A percentile compares a stretch with the other conserved stretches of the same genome.
Evolutionary conservation across 805 yeast genomes (phyloP).

Genomic region (Spathaspora sp.): DNA sequence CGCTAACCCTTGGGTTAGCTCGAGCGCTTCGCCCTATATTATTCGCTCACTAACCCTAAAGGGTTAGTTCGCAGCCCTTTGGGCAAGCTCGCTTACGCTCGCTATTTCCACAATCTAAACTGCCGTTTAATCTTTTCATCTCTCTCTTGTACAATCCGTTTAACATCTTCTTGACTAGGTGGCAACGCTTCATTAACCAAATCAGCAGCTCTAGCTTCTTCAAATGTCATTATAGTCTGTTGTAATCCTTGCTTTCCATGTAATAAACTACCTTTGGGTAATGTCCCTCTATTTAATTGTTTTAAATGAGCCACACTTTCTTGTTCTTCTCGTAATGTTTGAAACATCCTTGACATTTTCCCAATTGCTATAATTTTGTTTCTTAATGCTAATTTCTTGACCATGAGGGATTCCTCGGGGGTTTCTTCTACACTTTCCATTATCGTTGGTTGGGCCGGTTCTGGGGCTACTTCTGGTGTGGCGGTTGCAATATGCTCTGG

Average conservation of each 20-base stretch:
- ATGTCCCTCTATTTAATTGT: constrained; percentile 63
- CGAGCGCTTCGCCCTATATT: too few species aligned
- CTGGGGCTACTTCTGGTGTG: constrained; percentile 9
- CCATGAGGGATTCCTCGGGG: constrained; percentile 27
- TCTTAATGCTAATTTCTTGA: constrained; percentile 52
- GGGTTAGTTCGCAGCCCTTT: too few species aligned
- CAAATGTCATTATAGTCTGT: constrained; percentile 65
- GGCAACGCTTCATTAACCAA: constrained; percentile 84
- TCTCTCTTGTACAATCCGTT: constrained; percentile 42
- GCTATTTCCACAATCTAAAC: constrained; percentile 17
- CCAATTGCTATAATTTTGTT: constrained; percentile 95
- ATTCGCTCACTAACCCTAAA: too few species aligned
- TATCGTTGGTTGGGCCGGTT: constrained; percentile 2
- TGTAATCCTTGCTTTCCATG: constrained; percentile 81
- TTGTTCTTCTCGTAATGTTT: constrained; percentile 80
- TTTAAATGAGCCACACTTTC: constrained; percentile 82
- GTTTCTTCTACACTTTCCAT: constrained; percentile 12
- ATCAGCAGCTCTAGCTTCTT: constrained; percentile 81
- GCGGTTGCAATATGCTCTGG: constrained; percentile 2
- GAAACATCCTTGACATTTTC: constrained; percentile 90
- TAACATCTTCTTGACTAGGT: constrained; percentile 63
- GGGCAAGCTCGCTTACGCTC: not conserved
- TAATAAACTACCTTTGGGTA: constrained; percentile 83
- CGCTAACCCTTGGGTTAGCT: too few species aligned
- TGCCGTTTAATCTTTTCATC: constrained; percentile 39